These are phyloP conservation scores for Cladochytrium replicatum DNA, from an alignment of 192 early-diverging fungal species.

Conservation along the genomic window DNA sequence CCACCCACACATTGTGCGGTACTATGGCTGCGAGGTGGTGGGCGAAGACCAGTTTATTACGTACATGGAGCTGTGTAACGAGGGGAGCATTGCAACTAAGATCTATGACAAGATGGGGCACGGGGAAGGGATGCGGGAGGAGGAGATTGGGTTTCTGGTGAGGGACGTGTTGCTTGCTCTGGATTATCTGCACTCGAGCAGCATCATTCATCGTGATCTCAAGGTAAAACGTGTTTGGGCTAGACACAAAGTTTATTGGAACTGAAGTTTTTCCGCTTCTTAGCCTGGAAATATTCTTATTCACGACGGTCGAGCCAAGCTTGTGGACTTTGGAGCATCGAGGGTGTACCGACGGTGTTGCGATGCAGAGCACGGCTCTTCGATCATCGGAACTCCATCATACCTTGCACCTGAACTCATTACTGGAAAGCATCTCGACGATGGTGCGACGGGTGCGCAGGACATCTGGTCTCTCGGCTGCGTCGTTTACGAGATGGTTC, in stretches of 20 bases:
- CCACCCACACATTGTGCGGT: conserved; percentile 6
- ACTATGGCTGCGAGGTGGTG: conserved; percentile 7
- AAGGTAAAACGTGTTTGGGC: background rate
- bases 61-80: conserved; percentile 8
- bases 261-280: background rate
- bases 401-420: conserved; percentile 15
- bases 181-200: conserved; percentile 4
- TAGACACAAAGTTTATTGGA: background rate
- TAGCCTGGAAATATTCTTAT: conserved; percentile 13
- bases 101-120: conserved; percentile 6
- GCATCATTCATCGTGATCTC: conserved; percentile 8
- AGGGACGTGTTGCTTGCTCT: conserved; percentile 3
- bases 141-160: conserved; percentile 4
- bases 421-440: background rate
- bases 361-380: conserved; percentile 3
- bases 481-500: conserved; percentile 18
- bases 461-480: conserved; percentile 24
- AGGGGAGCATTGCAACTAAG: background rate
- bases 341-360: conserved; percentile 11
- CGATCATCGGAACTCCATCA: conserved; percentile 13
- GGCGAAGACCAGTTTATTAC: conserved; percentile 6
- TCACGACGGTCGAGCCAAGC: conserved; percentile 3
- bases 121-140: conserved; percentile 9
- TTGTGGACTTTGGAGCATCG: conserved; percentile 12
- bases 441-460: conserved; percentile 9